Base-by-base conservation (phyloP, 495 filamentous ascomycete genomes). In the Collariella sp. region DNA sequence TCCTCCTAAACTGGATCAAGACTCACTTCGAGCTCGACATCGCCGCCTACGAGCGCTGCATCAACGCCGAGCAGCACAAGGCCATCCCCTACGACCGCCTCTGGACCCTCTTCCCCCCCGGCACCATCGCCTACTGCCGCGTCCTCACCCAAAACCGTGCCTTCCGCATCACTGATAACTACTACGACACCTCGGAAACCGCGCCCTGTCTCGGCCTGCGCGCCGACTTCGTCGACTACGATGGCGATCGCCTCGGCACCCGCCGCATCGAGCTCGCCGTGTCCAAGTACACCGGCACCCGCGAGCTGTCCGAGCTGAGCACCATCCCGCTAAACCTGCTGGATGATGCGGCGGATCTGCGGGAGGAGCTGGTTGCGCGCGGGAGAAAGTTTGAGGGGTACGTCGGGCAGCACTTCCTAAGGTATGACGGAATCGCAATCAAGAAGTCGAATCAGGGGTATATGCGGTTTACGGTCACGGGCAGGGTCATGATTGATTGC, bases 401-500 rank as follows among this genome's bases (percentile, higher is more conserved):
- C 54, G 20, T 65, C 12, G 69, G 68, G 7, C 62, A 62, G 31
- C 63, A 68, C 24, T 64, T 61, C 45, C 43, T 59, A 31, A 41
- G 57, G 23, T 72, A 72, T 58, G 49, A 64, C 20, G 60, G 60
- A 9, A 42, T 67, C 7, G 68, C 61, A n/a, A 22, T 70, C n/a
- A 63, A 60, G 47, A 58, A 56, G 50, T 52, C 53, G 0, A 46
- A 47, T 5, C 41, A 59, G 3, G 67, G 63, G 10, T 67, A 64
- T 22, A 50, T 46, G 26, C 49, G 53, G 16, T 60, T 65, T 46
- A 58, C 53, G 41, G 65, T 67, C 33, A 34, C 56, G 12, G 69
- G 68, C 2, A 63, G 65, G 19, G 60, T 72, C 38, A 72, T 72
- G 64, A 61, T 73, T 22, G 71, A 72, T 44, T 62, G 56, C 54